These are phyloP conservation scores for Rhodamnia argentea DNA, from an alignment of 345 rosid species.

Conservation along the genomic window DNA sequence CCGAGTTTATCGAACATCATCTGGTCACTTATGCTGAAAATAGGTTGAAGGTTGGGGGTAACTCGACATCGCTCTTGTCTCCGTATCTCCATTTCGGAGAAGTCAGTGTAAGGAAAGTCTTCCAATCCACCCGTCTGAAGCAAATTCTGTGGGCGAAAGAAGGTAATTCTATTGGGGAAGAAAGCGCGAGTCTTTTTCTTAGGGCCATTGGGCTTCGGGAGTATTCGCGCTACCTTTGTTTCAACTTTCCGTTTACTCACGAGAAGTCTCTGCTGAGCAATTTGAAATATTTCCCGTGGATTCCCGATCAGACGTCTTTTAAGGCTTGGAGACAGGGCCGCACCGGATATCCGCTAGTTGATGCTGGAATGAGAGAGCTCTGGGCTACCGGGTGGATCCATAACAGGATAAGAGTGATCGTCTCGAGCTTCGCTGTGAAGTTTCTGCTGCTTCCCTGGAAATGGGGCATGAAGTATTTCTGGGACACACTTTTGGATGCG, in stretches of 20 bases:
- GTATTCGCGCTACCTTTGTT: constrained; percentile 88
- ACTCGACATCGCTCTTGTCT: constrained; percentile 68
- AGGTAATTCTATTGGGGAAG: constrained; percentile 42
- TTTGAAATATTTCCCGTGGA: constrained; percentile 76
- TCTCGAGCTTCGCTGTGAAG: constrained; percentile 81
- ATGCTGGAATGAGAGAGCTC: constrained; percentile 97
- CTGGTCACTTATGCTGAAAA: constrained; percentile 43
- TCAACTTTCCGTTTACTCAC: constrained; percentile 87
- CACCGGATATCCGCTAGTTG: constrained; percentile 91
- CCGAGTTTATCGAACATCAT: constrained; percentile 58
- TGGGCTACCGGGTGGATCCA: constrained; percentile 99
- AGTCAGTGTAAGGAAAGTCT: constrained; percentile 78
- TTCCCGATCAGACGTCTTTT: constrained; percentile 42
- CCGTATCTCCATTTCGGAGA: constrained; percentile 95
- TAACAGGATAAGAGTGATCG: constrained; percentile 78
- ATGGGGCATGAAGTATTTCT: constrained; percentile 97
- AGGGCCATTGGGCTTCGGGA: constrained; percentile 80
- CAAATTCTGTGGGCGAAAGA: constrained; percentile 71
- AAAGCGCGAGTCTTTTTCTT: constrained; percentile 55
- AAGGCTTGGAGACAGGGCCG: constrained; percentile 95
- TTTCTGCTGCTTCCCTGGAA: constrained; percentile 88
- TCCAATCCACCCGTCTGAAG: constrained; percentile 57
- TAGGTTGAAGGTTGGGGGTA: constrained; percentile 49
- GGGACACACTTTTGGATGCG: constrained; percentile 94
- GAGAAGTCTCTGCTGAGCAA: constrained; percentile 59